Conservation (phyloP, 2,329 filamentous ascomycete species). For the Madurella fahalii region DNA sequence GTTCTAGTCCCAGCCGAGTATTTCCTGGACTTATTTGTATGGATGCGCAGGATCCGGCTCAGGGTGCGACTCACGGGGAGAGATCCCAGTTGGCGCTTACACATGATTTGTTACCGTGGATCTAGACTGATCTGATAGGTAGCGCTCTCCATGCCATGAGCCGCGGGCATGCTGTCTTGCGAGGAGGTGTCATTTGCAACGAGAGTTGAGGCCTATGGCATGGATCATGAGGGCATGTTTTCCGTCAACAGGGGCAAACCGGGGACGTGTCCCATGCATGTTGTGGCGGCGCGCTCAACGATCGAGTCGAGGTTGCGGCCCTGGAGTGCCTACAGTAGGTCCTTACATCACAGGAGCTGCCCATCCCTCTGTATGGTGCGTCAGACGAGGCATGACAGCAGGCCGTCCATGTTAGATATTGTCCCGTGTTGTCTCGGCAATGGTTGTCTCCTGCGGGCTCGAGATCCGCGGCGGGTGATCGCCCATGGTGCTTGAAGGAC, state of each 20-base stretch:
- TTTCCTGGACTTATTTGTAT: constrained; percentile 39
- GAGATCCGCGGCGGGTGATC: not conserved
- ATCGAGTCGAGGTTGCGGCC: not conserved
- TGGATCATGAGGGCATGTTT: constrained; percentile 38
- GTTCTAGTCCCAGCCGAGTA: constrained; percentile 41
- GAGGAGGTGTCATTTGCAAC: not conserved
- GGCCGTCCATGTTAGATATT: not conserved
- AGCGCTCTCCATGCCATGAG: constrained; percentile 32
- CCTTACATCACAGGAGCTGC: constrained; percentile 26
- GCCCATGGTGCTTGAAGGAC: too few species aligned
- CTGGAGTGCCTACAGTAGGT: constrained; percentile 21
- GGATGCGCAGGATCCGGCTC: too few species aligned
- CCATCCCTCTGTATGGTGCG: constrained; percentile 29
- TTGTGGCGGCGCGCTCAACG: constrained; percentile 22
- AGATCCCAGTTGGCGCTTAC: constrained; percentile 46
- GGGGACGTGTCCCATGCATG: too few species aligned
- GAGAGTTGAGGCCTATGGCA: constrained; percentile 30
- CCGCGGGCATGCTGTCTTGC: not conserved
- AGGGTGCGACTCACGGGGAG: too few species aligned
- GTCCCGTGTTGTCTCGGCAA: constrained; percentile 20
- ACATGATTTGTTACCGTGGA: constrained; percentile 48
- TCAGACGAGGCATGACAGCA: constrained; percentile 27
- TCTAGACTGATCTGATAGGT: constrained; percentile 51
- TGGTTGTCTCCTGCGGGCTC: constrained; percentile 17
- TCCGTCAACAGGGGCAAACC: constrained; percentile 45